These are phyloP conservation scores for Plantago rigida DNA, from an alignment of 305 asterid genomes.

Conservation along the genomic window DNA sequence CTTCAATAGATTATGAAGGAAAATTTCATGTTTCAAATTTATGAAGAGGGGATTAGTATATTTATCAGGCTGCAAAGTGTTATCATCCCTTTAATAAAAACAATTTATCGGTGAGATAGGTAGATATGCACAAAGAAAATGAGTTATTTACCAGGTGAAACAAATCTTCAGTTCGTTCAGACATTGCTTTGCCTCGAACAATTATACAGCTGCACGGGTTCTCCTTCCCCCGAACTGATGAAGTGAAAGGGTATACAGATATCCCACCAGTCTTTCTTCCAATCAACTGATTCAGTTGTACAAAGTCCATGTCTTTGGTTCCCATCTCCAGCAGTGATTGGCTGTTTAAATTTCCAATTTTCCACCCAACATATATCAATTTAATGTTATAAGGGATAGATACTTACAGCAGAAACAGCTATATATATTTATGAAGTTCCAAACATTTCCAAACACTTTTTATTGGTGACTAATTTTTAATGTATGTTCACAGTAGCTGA, in stretches of 20 bases:
- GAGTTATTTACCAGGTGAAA: constrained; percentile 60
- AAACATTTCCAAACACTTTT: background rate
- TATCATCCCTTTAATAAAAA: too few relatives aligned
- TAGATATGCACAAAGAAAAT: constrained; percentile 14
- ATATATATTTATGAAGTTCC: background rate
- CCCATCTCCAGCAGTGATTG: constrained; percentile 98
- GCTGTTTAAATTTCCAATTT: constrained; percentile 47
- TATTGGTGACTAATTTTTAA: too few relatives aligned
- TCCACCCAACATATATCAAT: constrained; percentile 24
- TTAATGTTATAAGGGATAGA: constrained; percentile 4
- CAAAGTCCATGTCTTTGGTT: constrained; percentile 85
- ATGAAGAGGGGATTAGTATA: too few relatives aligned
- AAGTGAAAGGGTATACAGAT: constrained; percentile 81
- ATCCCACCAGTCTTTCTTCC: constrained; percentile 99
- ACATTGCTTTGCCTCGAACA: constrained; percentile 91
- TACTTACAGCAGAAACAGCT: constrained; percentile 15
- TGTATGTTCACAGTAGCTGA: too few relatives aligned
- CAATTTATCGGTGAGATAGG: too few relatives aligned
- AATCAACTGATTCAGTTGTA: constrained; percentile 79
- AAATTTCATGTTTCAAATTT: too few relatives aligned
- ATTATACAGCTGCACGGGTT: constrained; percentile 70
- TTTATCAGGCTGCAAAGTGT: too few relatives aligned
- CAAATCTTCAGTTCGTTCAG: constrained; percentile 77
- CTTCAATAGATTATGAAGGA: too few relatives aligned
- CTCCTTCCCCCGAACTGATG: constrained; percentile 67